A percentile compares a stretch with the other conserved stretches of the same genome.
Evolutionary conservation across 352 stramenopile genomes (phyloP).

Genomic region (Globisporangium recalcitrans): DNA sequence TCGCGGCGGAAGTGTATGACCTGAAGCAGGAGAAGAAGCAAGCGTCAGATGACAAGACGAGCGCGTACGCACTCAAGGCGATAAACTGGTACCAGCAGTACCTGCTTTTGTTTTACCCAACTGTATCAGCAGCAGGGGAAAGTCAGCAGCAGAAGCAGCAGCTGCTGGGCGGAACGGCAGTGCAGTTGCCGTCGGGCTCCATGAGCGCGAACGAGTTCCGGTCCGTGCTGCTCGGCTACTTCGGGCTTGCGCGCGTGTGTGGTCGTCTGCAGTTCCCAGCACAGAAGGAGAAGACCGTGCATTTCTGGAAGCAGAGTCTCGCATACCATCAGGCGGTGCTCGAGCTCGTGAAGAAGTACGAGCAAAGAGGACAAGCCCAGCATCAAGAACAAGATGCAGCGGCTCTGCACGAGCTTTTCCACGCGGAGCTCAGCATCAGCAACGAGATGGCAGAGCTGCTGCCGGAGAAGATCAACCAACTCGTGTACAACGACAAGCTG

Average conservation of each 20-base stretch:
- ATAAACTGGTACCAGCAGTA: conserved; percentile 72
- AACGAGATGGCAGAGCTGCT: conserved; percentile 58
- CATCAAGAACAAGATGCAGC: conserved; percentile 10
- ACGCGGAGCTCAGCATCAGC: conserved; percentile 52
- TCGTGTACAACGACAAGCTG: conserved; percentile 59
- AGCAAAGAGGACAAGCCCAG: conserved; percentile 8
- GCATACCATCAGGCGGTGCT: conserved; percentile 45
- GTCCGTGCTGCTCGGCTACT: conserved; percentile 49
- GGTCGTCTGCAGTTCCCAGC: conserved; percentile 42
- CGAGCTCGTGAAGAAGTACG: conserved; percentile 34
- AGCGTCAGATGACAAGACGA: conserved; percentile 32
- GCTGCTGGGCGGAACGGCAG: conserved; percentile 26
- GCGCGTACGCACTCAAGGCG: conserved; percentile 50
- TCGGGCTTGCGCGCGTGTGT: conserved; percentile 54
- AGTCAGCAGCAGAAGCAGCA: conserved; percentile 19
- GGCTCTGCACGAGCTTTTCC: conserved; percentile 33
- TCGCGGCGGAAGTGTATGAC: conserved; percentile 55
- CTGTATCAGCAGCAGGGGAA: background rate
- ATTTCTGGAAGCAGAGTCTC: conserved; percentile 55
- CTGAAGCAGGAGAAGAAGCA: conserved; percentile 47
- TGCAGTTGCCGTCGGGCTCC: conserved; percentile 23
- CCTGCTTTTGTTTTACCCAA: conserved; percentile 57
- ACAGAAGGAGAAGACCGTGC: conserved; percentile 46
- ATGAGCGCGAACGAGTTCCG: conserved; percentile 37
- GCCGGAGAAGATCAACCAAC: conserved; percentile 76